Base-by-base conservation (phyloP, 2,329 filamentous ascomycete genomes). In the Cryphonectria naterciae region DNA sequence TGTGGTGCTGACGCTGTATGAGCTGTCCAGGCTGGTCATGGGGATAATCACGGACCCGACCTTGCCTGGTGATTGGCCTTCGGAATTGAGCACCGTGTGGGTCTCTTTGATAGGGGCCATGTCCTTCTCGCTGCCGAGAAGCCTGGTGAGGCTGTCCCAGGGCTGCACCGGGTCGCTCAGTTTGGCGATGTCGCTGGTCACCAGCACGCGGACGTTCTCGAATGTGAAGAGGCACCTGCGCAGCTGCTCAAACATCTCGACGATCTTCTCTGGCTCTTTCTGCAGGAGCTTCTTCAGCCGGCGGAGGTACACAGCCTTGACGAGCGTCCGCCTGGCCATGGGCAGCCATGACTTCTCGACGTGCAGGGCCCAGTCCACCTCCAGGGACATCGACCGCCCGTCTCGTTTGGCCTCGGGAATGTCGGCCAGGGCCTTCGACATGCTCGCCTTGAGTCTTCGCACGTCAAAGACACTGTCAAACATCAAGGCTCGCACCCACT, bases 11-110 rank as follows among this genome's bases (percentile, higher is more conserved):
- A 95, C 88, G 35, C 91, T 92, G 82, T 94, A 98, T 1, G 95
- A 98, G 60, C 93, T 97, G 82, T 99, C 96, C 67, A 98, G 92
- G 0, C 94, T 92, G 0, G 93, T 89, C 90, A 99, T 96, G 22
- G 96, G 94, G 32, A 98, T 88, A 68, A 99, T 88, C 75, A 93
- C 92, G 43, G 91, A 89, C 43, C 89, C 89, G 49, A 92, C 86
- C 6, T 89, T 88, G 19, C 96, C 96, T 0, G 95, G 92, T 8
- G 88, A 89, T 68, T 87, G 86, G 22, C 94, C 96, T 68, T 93
- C 89, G 0, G 89, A 85, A 74, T 89, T 97, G 68, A 97, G 89
- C n/a, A 94, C 86, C 54, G 89, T 87, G 67, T 88, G 85, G 11
- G 91, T 88, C 74, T 90, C 88, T 71, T 92, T 89, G 65, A 98